Base-by-base conservation (phyloP, 1,139 yeast genomes). In the Scheffersomyces titani region DNA sequence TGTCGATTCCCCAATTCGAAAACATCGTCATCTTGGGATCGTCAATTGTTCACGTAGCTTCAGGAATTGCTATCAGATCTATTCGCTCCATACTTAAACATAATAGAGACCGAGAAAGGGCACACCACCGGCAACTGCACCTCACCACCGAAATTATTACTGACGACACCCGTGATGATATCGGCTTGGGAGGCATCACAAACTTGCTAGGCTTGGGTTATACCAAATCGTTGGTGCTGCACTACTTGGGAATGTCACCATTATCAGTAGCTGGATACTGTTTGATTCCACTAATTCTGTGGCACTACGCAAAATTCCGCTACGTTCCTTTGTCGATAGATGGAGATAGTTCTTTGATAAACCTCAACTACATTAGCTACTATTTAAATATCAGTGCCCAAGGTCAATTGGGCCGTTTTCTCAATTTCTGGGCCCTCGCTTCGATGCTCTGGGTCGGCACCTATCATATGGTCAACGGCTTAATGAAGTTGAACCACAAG, bases 321-420 rank as follows among this genome's bases (percentile, higher is more conserved):
- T 56, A 77, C 16, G 74, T 76, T 0, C 93, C 96, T 0, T 55
- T 74, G 22, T 21, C 63, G 2, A 75, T 83, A 0, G 89, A 88
- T 57, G 94, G 92, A 1, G 96, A 89, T 67, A 82, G 88, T 7
- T 80, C 89, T 0, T 73, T 84, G 57, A 70, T 90, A 36, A 79
- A 77, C 46, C 71, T 90, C 52, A 82, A 82, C 20, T 89, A 79
- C 64, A 75, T 89, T 13, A 65, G 85, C 2, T 82, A 80, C 65
- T 74, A 80, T 11, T 68, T 84, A 47, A 63, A 68, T 54, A 61
- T 64, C 18, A 66, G 73, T 5, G 58, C 59, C 2, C 47, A 60
- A 46, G 57, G 60, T 5, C 55, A 52, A 30, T 61, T 63, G 50
- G 72, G 72, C 7, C 68, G 66, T 11, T 36, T 49, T 16, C 36